Evolutionary conservation across 257 asterid species (phyloP).

Genomic region (Verbena officinalis): DNA sequence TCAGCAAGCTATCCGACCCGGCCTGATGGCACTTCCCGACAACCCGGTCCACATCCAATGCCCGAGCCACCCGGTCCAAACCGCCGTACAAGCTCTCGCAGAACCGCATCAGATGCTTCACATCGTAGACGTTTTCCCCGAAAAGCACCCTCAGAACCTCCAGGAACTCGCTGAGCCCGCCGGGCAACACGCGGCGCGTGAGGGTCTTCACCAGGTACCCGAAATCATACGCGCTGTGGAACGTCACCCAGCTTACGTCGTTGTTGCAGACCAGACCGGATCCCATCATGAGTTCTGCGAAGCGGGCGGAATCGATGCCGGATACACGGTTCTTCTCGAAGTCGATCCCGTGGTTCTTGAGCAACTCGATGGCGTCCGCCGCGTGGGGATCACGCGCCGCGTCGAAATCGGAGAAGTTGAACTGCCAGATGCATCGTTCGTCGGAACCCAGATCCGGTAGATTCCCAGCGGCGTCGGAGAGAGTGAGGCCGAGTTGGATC

Average conservation of each 20-base stretch:
- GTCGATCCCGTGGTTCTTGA: slow-evolving; percentile 55
- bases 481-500: slow-evolving; percentile 58
- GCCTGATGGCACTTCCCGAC: slow-evolving; percentile 77
- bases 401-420: slow-evolving; percentile 78
- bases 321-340: slow-evolving; percentile 44
- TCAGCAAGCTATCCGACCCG: slow-evolving; percentile 77
- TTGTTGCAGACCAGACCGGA: slow-evolving; percentile 68
- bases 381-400: slow-evolving; percentile 65
- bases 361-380: slow-evolving; percentile 60
- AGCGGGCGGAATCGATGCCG: slow-evolving; percentile 58
- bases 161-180: slow-evolving; percentile 43
- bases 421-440: slow-evolving; percentile 65
- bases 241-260: slow-evolving; percentile 66
- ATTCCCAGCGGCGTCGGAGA: slow-evolving; percentile 59
- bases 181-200: slow-evolving; percentile 64
- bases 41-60: slow-evolving; percentile 61
- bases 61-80: slow-evolving; percentile 64
- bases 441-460: slow-evolving; percentile 43
- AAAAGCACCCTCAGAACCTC: slow-evolving; percentile 48
- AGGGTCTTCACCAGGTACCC: slow-evolving; percentile 65
- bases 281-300: slow-evolving; percentile 62
- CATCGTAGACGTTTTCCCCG: slow-evolving; percentile 61
- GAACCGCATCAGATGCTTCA: slow-evolving; percentile 61
- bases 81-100: slow-evolving; percentile 65
- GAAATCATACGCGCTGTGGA: slow-evolving; percentile 80